phyloP scores from a whole-genome alignment of 2,329 filamentous ascomycete genomes.

The Nakataea oryzae region DNA sequence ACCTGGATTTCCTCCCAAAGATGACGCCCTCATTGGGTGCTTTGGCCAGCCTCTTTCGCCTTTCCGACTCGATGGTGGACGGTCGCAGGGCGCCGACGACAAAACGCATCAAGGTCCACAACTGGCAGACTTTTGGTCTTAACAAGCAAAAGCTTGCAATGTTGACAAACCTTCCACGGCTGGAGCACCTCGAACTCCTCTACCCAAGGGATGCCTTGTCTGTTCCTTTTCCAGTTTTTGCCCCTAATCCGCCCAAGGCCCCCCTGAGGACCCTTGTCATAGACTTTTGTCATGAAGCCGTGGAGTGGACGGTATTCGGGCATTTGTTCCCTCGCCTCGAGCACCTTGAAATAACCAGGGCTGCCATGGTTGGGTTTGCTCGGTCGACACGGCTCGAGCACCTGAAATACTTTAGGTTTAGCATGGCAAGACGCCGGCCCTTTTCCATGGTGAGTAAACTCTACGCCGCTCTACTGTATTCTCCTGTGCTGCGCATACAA shows the following conservation, averaged over 20 bases:
- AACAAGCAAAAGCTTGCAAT: not conserved
- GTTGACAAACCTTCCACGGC: not conserved
- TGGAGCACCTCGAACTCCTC: not conserved
- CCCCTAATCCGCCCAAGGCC: not conserved
- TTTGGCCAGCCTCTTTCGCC: not conserved
- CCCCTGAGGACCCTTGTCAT: not conserved
- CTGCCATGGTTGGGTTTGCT: not conserved
- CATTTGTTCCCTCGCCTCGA: not conserved
- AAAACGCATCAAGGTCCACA: not conserved
- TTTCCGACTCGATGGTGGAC: not conserved
- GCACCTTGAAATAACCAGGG: not conserved
- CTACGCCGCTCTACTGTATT: not conserved
- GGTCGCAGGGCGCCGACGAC: conserved; percentile 1
- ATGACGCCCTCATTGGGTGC: not conserved
- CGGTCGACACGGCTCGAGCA: not conserved
- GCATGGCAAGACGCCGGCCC: not conserved
- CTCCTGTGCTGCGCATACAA: no score
- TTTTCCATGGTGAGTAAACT: not conserved
- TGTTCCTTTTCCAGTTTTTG: not conserved
- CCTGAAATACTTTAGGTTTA: not conserved
- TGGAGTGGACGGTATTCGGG: not conserved
- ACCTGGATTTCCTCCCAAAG: not conserved
- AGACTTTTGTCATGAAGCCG: not conserved
- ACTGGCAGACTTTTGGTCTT: not conserved
- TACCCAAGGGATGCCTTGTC: not conserved